Evolutionary conservation across 1,284 basidiomycete genomes (phyloP).

Genomic region (Pisolithus thermaeus): DNA sequence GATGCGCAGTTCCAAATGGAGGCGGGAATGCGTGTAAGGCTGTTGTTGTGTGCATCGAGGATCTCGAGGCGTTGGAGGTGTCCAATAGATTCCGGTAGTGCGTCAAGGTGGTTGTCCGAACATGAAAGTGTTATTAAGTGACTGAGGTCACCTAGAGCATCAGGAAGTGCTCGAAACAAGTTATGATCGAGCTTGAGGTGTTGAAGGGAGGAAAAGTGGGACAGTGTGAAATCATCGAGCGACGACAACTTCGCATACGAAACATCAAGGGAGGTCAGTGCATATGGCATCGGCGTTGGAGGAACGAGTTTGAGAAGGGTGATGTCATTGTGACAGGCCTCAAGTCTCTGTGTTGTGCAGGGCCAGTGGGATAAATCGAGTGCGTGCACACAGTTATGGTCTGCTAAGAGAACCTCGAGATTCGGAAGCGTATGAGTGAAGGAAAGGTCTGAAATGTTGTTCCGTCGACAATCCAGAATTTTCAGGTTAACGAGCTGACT

Average conservation of each 20-base stretch:
- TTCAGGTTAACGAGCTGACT: slow-evolving; percentile 57
- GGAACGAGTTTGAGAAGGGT: slow-evolving; percentile 72
- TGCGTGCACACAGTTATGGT: slow-evolving; percentile 77
- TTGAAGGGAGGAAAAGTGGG: slow-evolving; percentile 70
- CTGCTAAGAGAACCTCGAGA: slow-evolving; percentile 65
- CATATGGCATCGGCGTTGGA: slow-evolving; percentile 50
- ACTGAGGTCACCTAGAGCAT: slow-evolving; percentile 70
- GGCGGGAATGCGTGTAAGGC: slow-evolving; percentile 71
- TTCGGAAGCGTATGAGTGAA: slow-evolving; percentile 66
- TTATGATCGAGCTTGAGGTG: slow-evolving; percentile 81
- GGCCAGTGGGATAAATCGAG: slow-evolving; percentile 74
- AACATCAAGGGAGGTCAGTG: slow-evolving; percentile 80
- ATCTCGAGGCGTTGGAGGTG: slow-evolving; percentile 69
- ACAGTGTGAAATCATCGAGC: slow-evolving; percentile 70
- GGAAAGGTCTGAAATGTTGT: slow-evolving; percentile 73
- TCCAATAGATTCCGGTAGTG: slow-evolving; percentile 77
- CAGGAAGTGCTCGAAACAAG: slow-evolving; percentile 80
- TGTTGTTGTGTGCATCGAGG: slow-evolving; percentile 91
- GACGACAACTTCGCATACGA: slow-evolving; percentile 88
- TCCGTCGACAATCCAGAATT: slow-evolving; percentile 79
- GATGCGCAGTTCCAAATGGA: slow-evolving; percentile 83
- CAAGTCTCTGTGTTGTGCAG: slow-evolving; percentile 47
- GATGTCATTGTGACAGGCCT: slow-evolving; percentile 77
- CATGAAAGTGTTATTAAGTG: slow-evolving; percentile 76
- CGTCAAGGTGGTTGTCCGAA: slow-evolving; percentile 84